These are phyloP conservation scores for Gossypium laxum DNA, from an alignment of 441 rosid genomes.

Conservation along the genomic window DNA sequence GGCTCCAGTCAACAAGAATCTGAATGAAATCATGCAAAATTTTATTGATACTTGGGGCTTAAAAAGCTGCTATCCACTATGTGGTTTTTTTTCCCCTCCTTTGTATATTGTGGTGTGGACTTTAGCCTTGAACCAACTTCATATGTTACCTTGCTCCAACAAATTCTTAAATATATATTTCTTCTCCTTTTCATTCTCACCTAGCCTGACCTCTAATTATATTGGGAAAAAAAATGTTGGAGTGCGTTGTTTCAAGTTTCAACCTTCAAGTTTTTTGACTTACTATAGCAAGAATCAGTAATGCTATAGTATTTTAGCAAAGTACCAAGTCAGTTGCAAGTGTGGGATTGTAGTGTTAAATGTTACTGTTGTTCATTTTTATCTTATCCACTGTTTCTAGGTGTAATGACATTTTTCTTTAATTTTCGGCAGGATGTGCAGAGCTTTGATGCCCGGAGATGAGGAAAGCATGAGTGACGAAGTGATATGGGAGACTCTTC, in stretches of 20 bases:
- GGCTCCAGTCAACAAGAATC: not conserved
- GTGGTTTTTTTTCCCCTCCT: not conserved
- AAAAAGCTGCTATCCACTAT: not conserved
- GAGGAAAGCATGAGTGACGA: conserved; percentile 77
- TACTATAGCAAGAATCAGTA: not conserved
- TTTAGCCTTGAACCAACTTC: not conserved
- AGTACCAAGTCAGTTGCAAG: not conserved
- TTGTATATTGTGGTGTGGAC: not conserved
- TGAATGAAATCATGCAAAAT: not conserved
- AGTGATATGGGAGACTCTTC: conserved; percentile 68
- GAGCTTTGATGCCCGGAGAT: conserved; percentile 88
- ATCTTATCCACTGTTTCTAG: not conserved
- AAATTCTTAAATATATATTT: not conserved
- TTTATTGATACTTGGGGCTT: not conserved
- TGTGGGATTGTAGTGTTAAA: not conserved
- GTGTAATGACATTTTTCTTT: conserved; percentile 5
- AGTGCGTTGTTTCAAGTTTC: not conserved
- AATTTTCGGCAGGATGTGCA: conserved; percentile 55
- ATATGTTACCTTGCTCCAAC: not conserved
- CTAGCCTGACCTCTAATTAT: not conserved
- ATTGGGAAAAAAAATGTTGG: not conserved
- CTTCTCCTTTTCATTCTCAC: not conserved
- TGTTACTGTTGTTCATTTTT: not conserved
- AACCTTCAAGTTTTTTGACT: not conserved
- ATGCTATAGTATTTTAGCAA: not conserved